Base-by-base conservation (phyloP, 352 stramenopile genomes). In the Globisporangium perplexum region DNA sequence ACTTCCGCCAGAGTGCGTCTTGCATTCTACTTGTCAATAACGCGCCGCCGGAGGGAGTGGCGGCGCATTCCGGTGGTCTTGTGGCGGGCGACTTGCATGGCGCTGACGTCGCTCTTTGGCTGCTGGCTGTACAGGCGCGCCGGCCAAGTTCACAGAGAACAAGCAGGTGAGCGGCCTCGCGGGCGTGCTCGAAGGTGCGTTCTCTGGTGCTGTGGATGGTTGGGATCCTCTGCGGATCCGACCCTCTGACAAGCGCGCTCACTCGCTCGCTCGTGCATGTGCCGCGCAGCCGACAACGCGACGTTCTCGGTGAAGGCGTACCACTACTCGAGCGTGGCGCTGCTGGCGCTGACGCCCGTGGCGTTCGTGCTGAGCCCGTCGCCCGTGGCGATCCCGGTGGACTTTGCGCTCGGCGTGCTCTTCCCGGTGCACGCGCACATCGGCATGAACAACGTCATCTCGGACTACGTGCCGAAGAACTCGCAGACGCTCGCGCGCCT, bases 391-490 rank as follows among this genome's bases (percentile, higher is more conserved):
- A 36, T 90, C 35, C 82, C 84, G 3, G 80, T 96, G 45, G 86
- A 96, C 65, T 64, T 88, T 46, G 70, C 78, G 42, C 61, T 98
- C 17, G 77, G 86, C 43, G 75, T 86, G 41, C 72, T 93, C 44
- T 77, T 98, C 62, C 79, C 90, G 3, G 71, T 93, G 39, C 93
- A 98, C 70, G 74, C 73, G 33, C 94, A 96, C 77, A 95, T 98
- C 48, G 91, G 93, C 48, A 86, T 98, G 72, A 98, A 97, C 77
- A 90, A 95, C 66, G 90, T 98, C 54, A 87, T 92, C 47, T 95
- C 87, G 35, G 93, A 98, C 74, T 98, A 98, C 69, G 88, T 96
- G 59, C 91, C 93, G 28, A 96, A 97, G 68, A 55, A 59, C n/a
- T 42, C 60, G 50, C 64, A 69, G 47, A 79, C 74, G 55, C 63